Conservation (phyloP, 495 filamentous ascomycete species). For the Penicillium ucsense region DNA sequence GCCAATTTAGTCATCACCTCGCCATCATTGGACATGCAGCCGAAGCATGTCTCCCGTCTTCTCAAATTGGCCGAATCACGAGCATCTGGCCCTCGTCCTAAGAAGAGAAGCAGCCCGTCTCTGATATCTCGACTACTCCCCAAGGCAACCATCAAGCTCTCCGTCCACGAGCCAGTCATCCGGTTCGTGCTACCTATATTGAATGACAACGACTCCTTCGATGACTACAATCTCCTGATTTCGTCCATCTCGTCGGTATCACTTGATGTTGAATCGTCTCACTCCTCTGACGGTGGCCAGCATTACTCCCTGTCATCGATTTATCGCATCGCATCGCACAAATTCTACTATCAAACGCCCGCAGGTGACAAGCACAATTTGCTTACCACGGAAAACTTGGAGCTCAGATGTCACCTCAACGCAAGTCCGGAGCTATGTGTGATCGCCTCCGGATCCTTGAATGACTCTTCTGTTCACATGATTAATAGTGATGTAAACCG, state of each 20-base stretch:
- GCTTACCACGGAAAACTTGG: constrained; percentile 73
- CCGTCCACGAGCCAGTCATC: constrained; percentile 90
- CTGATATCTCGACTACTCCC: constrained; percentile 86
- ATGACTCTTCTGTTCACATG: constrained; percentile 83
- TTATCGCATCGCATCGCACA: constrained; percentile 74
- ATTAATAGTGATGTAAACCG: constrained; percentile 84
- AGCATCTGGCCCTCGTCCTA: constrained; percentile 39
- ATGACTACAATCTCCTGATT: constrained; percentile 88
- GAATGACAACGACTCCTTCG: constrained; percentile 46
- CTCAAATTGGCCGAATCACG: constrained; percentile 59
- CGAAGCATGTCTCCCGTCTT: constrained; percentile 79
- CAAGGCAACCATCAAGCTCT: constrained; percentile 90
- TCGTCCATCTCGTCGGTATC: constrained; percentile 88
- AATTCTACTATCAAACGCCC: constrained; percentile 90
- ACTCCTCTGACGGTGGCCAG: constrained; percentile 72
- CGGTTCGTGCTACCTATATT: constrained; percentile 75
- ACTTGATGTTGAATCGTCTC: constrained; percentile 85
- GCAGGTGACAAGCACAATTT: constrained; percentile 74
- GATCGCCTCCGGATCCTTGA: constrained; percentile 65
- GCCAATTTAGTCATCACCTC: constrained; percentile 94
- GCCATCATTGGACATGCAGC: constrained; percentile 90
- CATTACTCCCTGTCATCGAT: constrained; percentile 80
- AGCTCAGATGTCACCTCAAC: constrained; percentile 73
- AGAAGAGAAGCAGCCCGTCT: constrained; percentile 44
- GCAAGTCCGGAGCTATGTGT: constrained; percentile 82